Evolutionary conservation across 2,329 filamentous ascomycete species (phyloP), one percentile per base, ranked within the genome.

Genomic region (Fusarium ramigenum): DNA sequence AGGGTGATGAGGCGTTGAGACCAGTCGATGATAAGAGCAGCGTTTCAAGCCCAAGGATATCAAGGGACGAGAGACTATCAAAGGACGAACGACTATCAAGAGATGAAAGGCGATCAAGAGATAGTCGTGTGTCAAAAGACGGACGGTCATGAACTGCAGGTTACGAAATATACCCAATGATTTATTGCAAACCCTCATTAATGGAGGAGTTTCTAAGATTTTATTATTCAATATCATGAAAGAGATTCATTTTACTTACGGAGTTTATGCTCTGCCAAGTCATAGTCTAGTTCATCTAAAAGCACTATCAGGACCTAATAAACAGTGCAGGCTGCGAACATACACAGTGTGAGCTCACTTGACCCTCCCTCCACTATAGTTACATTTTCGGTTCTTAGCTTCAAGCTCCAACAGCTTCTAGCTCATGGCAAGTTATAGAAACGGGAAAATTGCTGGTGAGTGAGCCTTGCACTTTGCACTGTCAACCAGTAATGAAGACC

Each of bases 1-100:
- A 90, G 53, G 89, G 89, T 4, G 88, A 90, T 54, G 86, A 84
- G 2, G 86, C 84, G 7, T 63, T 89, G 50, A 79, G 77, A 43
- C 67, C 69, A 52, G 46, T 32, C 10, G 69, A 75, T 14, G 54
- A 43, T 11, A 74, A 67, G 60, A 74, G 65, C 34, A 70, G 69
- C 36, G 54, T 59, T 19, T 69, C 66, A 23, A 78, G 72, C 30
- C 74, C 73, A 7, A 57, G 75, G 52, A 71, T 72, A 66, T 75
- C 76, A 37, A 71, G 64, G 28, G 74, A 76, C 16, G 63, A 72
- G 34, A 43, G 73, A 28, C 49, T 66, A 62, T 75, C 75, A 39
- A 73, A 64, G n/a, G 74, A 76, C n/a, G 63, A 72, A 44, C n/a
- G 73, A 28, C 49, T 66, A 62, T 75, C 75, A 39, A 73, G 66